Conservation (phyloP, 75 land plant genomes). For the Cryptomeria japonica region DNA sequence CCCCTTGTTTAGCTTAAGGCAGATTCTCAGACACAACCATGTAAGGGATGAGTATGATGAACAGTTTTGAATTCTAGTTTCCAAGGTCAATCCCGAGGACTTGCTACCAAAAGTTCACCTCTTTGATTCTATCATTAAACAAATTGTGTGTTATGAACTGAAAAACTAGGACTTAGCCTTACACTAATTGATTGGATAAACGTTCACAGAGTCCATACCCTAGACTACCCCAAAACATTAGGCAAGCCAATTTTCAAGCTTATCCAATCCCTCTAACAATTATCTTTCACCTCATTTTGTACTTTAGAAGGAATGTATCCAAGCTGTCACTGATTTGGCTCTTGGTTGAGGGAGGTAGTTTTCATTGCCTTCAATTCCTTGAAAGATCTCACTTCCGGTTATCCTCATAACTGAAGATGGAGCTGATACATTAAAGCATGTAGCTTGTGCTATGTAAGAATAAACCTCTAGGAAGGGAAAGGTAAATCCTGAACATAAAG, state of each 20-base stretch:
- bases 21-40: neutral
- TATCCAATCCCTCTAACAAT: neutral
- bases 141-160: neutral
- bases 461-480: too few species aligned
- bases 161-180: neutral
- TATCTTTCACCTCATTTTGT: neutral
- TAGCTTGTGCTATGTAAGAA: too few species aligned
- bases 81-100: neutral
- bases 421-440: too few species aligned
- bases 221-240: neutral
- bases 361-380: neutral
- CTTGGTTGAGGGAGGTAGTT: neutral
- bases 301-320: neutral
- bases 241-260: neutral
- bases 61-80: neutral
- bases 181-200: neutral
- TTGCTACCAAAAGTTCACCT: neutral
- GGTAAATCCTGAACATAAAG: too few species aligned
- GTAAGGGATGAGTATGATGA: neutral
- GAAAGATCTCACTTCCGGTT: neutral
- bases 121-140: neutral
- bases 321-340: neutral
- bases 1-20: neutral
- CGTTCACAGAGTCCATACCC: neutral
- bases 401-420: neutral